Base-by-base conservation (phyloP, 306 rosid species). In the Canavalia gladiata region DNA sequence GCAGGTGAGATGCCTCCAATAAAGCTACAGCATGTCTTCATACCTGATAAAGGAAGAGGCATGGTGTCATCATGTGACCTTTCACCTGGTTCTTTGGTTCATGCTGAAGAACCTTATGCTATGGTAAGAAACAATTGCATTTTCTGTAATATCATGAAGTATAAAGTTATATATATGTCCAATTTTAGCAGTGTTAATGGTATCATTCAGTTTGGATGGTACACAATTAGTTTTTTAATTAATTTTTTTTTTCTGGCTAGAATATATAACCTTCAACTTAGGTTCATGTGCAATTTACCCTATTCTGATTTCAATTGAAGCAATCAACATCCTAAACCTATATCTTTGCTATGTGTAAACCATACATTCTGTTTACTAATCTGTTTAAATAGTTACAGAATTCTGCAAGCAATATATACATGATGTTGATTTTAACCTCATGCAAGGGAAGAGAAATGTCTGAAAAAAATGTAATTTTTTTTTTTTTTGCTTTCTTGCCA, bases 31-130 rank as follows among this genome's bases (percentile, higher is more conserved):
- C 80, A 86, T 83, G 85, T 88, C 87, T 74, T 87, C 76, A 76
- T 83, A 11, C 85, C 88, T 28, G 83, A 79, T 84, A 94, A 88
- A 85, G 98, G 92, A 78, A 85, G 90, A 85, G 91, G 94, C 66
- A 86, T 90, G 92, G 86, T 78, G 57, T 86, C 97, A 1, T 72
- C 83, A 4, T 63, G 85, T 83, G 90, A 87, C 82, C 84, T 92
- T 86, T 86, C 81, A 66, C 87, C 87, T 65, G 87, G 90, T 50
- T 90, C 94, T 82, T 87, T 91, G 87, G 87, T 92, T 66, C 94
- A 94, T 82, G 64, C 68, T 2, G 98, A 94, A 91, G 92, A 89
- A 76, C 97, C 97, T 70, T 90, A 87, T 82, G 96, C 94, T 30
- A 68, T 78, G 92, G 97, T 94, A 87, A 75, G 90, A 66, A 77